phyloP scores from a whole-genome alignment of 371 early-diverging fungal species.

The Apophysomyces ossiformis region DNA sequence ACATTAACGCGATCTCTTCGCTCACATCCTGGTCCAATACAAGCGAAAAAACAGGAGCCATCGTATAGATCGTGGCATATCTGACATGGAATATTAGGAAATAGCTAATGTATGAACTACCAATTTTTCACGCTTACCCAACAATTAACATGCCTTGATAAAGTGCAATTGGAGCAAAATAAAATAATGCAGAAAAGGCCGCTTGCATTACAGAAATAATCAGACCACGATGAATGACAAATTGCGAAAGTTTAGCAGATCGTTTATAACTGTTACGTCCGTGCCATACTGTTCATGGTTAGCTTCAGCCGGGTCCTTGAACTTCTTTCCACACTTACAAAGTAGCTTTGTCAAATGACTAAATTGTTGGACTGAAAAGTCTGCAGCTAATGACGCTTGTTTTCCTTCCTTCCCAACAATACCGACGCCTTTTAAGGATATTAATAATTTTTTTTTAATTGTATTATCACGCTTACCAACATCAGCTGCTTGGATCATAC shows the following conservation, averaged over 20 bases:
- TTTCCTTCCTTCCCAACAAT: constrained; percentile 99
- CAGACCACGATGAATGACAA: constrained; percentile 99
- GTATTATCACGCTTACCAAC: constrained; percentile 66
- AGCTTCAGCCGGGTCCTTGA: neutral
- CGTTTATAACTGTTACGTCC: constrained; percentile 97
- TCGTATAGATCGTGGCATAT: constrained; percentile 97
- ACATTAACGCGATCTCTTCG: constrained; percentile 90
- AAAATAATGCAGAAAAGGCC: constrained; percentile 97
- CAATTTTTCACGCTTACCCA: constrained; percentile 31
- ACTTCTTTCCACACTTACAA: constrained; percentile 35
- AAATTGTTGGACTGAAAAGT: constrained; percentile 96
- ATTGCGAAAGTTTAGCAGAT: constrained; percentile 95
- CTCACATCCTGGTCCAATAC: constrained; percentile 93
- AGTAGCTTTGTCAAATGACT: constrained; percentile 85
- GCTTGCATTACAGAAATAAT: constrained; percentile 99
- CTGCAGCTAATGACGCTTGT: constrained; percentile 98
- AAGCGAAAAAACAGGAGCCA: constrained; percentile 97
- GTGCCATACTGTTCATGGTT: constrained; percentile 80
- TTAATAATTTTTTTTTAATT: neutral
- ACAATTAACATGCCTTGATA: constrained; percentile 85
- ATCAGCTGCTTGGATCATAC: constrained; percentile 99
- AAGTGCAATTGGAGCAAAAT: constrained; percentile 97
- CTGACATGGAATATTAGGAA: constrained; percentile 64
- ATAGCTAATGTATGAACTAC: neutral
- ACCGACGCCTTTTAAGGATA: constrained; percentile 71